These are phyloP conservation scores for Cryptococcus amylolentus DNA, from an alignment of 1,284 basidiomycete species.

Conservation along the genomic window DNA sequence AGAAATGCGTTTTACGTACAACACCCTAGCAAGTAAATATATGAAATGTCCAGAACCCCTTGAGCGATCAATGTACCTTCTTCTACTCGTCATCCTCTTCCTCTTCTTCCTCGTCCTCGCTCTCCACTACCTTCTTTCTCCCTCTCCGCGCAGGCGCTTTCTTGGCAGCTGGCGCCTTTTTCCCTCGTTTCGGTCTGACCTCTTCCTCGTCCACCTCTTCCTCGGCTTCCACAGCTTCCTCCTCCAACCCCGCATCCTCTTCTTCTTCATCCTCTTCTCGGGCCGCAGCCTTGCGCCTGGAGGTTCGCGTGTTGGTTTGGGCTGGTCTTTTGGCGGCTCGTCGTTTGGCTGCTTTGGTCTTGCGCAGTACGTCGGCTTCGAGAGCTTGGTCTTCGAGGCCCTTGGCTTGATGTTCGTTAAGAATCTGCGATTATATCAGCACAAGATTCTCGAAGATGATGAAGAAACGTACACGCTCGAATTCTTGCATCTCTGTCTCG, in stretches of 20 bases:
- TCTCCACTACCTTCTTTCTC: slow-evolving; percentile 11
- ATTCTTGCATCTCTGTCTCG: slow-evolving; percentile 83
- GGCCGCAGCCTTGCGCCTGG: slow-evolving; percentile 8
- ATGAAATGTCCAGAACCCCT: too few species aligned
- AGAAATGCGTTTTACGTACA: background rate
- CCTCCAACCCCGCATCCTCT: slow-evolving; percentile 5
- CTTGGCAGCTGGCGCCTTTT: slow-evolving; percentile 8
- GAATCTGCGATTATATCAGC: slow-evolving; percentile 56
- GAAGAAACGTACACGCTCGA: slow-evolving; percentile 61
- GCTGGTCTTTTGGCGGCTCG: slow-evolving; percentile 47
- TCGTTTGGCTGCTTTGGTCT: slow-evolving; percentile 74
- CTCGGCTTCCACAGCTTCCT: slow-evolving; percentile 8
- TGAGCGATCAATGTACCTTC: background rate
- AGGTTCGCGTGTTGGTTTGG: slow-evolving; percentile 3
- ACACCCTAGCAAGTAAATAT: background rate
- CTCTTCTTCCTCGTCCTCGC: slow-evolving; percentile 13
- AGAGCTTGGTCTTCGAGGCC: slow-evolving; percentile 88
- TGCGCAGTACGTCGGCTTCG: slow-evolving; percentile 74
- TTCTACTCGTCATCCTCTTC: slow-evolving; percentile 7
- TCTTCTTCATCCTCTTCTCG: slow-evolving; percentile 20
- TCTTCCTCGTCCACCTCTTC: slow-evolving; percentile 8
- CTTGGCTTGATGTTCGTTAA: slow-evolving; percentile 75
- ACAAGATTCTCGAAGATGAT: background rate
- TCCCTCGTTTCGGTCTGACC: slow-evolving; percentile 6
- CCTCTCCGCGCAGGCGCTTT: slow-evolving; percentile 14